phyloP scores from a whole-genome alignment of 371 early-diverging fungal genomes.

The Syncephalastrum contaminatum region DNA sequence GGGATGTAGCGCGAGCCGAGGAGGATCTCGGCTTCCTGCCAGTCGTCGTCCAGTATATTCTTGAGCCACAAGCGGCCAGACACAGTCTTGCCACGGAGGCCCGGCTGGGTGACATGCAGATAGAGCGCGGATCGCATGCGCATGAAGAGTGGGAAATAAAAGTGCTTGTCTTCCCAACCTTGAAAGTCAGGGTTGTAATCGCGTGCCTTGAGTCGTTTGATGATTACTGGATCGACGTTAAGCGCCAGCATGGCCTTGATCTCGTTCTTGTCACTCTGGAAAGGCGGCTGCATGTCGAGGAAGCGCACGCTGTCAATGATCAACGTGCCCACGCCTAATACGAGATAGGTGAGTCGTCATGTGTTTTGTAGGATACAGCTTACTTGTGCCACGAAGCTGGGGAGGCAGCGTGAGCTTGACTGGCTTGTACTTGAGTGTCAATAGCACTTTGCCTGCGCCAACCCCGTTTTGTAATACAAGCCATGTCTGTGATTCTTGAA shows the following conservation, averaged over 20 bases:
- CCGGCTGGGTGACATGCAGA: slow-evolving; percentile 30
- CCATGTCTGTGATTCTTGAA: slow-evolving; percentile 38
- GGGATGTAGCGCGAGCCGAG: slow-evolving; percentile 14
- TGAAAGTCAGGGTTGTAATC: slow-evolving; percentile 12
- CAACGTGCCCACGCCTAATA: slow-evolving; percentile 39
- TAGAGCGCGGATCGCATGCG: slow-evolving; percentile 41
- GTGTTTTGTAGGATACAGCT: not conserved
- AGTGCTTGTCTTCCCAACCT: slow-evolving; percentile 15
- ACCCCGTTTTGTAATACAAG: slow-evolving; percentile 32
- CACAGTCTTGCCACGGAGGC: slow-evolving; percentile 18
- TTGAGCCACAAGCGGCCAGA: slow-evolving; percentile 44
- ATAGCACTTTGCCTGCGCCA: slow-evolving; percentile 42
- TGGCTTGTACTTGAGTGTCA: slow-evolving; percentile 41
- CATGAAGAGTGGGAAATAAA: slow-evolving; percentile 41
- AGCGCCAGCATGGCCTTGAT: slow-evolving; percentile 28
- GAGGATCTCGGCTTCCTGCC: slow-evolving; percentile 29
- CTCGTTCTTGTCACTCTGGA: not conserved
- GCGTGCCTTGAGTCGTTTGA: slow-evolving; percentile 23
- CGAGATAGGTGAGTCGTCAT: not conserved
- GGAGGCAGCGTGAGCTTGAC: slow-evolving; percentile 34
- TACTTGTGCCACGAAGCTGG: slow-evolving; percentile 30
- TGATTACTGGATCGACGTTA: slow-evolving; percentile 34
- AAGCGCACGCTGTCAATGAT: slow-evolving; percentile 28
- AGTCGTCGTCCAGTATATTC: slow-evolving; percentile 27
- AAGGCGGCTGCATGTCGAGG: slow-evolving; percentile 20